Conservation (phyloP, 1,284 basidiomycete species). For the Afroboletus lepidellus region DNA sequence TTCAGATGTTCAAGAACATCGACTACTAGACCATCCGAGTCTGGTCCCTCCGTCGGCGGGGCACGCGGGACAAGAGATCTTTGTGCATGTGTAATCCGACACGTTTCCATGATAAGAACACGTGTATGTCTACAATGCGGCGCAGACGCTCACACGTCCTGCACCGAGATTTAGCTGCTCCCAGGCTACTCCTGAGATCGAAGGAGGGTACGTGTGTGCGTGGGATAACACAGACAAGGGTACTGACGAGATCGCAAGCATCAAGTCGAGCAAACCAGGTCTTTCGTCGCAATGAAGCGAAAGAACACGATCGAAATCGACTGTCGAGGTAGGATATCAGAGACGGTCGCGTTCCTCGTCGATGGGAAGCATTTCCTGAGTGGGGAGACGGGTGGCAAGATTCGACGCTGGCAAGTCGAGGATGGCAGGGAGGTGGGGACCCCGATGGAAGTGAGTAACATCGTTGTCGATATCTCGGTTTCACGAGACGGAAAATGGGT, state of each 20-base stretch:
- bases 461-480: not conserved
- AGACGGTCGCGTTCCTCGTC: not conserved
- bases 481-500: conserved; percentile 3
- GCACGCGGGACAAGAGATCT: no score
- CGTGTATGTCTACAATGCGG: no score
- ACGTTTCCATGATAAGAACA: no score
- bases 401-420: conserved; percentile 4
- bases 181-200: not conserved
- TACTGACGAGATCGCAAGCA: not conserved
- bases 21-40: no score
- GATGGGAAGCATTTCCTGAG: not conserved
- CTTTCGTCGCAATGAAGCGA: not conserved
- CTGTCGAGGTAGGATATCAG: not conserved
- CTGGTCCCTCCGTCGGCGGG: no score
- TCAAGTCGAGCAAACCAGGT: not conserved
- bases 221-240: not conserved
- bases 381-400: not conserved
- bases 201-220: not conserved
- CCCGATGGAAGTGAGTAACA: not conserved
- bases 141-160: no score
- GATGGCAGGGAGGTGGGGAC: conserved; percentile 2
- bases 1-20: no score
- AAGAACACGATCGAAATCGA: not conserved
- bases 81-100: no score
- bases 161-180: not conserved